These are phyloP conservation scores for Wolfiporia cocos DNA, from an alignment of 1,284 basidiomycete genomes.

Conservation along the genomic window DNA sequence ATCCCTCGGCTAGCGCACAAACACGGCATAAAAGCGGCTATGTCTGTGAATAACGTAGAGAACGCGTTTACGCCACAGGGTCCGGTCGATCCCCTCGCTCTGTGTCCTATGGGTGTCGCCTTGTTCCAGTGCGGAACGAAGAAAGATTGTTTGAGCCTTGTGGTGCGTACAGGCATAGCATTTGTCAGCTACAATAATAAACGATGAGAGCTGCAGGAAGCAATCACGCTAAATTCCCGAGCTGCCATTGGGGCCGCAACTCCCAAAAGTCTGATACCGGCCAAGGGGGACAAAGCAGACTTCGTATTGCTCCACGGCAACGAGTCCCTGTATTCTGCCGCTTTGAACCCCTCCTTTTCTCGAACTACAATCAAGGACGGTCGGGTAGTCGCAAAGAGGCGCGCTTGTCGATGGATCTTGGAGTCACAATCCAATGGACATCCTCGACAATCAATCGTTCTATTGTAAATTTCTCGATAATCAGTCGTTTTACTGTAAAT, in stretches of 20 bases:
- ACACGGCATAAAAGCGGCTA: slow-evolving; percentile 42
- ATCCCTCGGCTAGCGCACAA: slow-evolving; percentile 39
- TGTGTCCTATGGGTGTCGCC: slow-evolving; percentile 53
- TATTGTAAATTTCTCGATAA: too few relatives aligned
- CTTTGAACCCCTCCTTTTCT: slow-evolving; percentile 40
- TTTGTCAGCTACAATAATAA: background rate
- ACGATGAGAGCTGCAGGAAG: slow-evolving; percentile 13
- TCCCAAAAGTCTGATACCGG: slow-evolving; percentile 4
- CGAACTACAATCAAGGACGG: slow-evolving; percentile 36
- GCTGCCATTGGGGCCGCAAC: slow-evolving; percentile 34
- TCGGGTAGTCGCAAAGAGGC: slow-evolving; percentile 18
- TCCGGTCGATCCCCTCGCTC: slow-evolving; percentile 48
- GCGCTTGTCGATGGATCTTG: slow-evolving; percentile 13
- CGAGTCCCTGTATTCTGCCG: slow-evolving; percentile 36
- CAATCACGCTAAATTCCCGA: slow-evolving; percentile 21
- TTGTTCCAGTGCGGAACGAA: slow-evolving; percentile 52
- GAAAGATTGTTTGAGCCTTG: slow-evolving; percentile 36
- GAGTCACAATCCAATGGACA: too few relatives aligned
- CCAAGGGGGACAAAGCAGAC: slow-evolving; percentile 41
- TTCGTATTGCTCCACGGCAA: slow-evolving; percentile 55
- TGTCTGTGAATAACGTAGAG: slow-evolving; percentile 58
- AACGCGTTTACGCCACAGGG: slow-evolving; percentile 68
- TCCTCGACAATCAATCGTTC: too few relatives aligned
- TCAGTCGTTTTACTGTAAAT: too few relatives aligned
- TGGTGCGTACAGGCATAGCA: slow-evolving; percentile 30